A percentile compares a stretch with the other conserved stretches of the same genome.
Conservation (phyloP, 306 rosid species). For the Vigna mungo region DNA sequence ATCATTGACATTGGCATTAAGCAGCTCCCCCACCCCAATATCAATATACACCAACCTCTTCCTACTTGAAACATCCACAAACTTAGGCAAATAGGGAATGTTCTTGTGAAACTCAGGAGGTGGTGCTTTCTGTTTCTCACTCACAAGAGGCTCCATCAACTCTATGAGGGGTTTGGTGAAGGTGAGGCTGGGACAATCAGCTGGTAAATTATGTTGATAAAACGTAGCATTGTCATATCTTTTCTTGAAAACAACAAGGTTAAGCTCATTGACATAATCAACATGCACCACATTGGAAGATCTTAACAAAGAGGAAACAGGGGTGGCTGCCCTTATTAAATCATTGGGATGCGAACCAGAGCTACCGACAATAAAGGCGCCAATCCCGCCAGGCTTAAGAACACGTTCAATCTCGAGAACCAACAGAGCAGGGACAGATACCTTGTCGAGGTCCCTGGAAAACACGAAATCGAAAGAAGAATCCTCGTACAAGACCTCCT, state of each 20-base stretch:
- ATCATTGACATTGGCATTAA: conserved; percentile 55
- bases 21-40: conserved; percentile 78
- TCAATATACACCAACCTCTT: conserved; percentile 73
- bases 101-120: conserved; percentile 37
- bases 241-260: conserved; percentile 80
- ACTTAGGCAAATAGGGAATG: conserved; percentile 67
- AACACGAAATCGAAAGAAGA: conserved; percentile 82
- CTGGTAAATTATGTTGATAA: conserved; percentile 60
- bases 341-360: conserved; percentile 54
- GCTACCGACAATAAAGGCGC: conserved; percentile 68
- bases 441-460: conserved; percentile 69
- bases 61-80: conserved; percentile 64
- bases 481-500: conserved; percentile 56
- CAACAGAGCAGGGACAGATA: conserved; percentile 73
- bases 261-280: conserved; percentile 55
- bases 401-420: conserved; percentile 93
- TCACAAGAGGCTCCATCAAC: conserved; percentile 73
- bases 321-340: conserved; percentile 75
- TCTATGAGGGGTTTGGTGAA: conserved; percentile 63
- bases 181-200: conserved; percentile 71
- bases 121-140: conserved; percentile 44
- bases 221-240: conserved; percentile 55
- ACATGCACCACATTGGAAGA: conserved; percentile 78
- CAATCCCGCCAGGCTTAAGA: conserved; percentile 87
- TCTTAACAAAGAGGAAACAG: conserved; percentile 81